Percentiles rank a stretch among this genome's conserved stretches.
phyloP scores from a whole-genome alignment of 2,329 filamentous ascomycete genomes.

The Ophiostoma populinum region DNA sequence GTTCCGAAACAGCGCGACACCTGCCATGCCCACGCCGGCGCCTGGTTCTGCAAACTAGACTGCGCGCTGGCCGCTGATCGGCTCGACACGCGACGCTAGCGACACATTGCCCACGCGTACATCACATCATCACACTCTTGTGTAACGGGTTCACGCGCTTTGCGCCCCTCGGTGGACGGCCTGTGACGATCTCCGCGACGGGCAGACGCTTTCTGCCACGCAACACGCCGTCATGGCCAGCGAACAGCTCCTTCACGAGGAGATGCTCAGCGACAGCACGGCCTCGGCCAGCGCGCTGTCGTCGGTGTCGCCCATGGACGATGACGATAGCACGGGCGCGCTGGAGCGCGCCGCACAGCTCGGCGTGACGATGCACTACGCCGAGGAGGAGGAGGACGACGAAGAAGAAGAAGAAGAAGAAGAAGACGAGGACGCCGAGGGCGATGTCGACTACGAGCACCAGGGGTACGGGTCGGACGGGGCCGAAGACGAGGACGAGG shows the following conservation, averaged over 20 bases:
- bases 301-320: conserved; percentile 11
- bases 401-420: conserved; percentile 17
- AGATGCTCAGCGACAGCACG: conserved; percentile 37
- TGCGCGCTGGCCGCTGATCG: conserved; percentile 1
- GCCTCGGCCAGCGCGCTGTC: conserved; percentile 23
- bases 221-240: conserved; percentile 23
- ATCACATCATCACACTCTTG: neutral
- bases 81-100: neutral
- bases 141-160: neutral
- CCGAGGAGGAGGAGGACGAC: conserved; percentile 18
- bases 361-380: conserved; percentile 15
- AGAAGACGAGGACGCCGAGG: conserved; percentile 15
- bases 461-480: no score
- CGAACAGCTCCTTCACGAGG: conserved; percentile 37
- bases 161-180: conserved; percentile 2
- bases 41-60: neutral
- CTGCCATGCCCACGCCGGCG: conserved; percentile 9
- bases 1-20: neutral
- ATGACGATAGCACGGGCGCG: conserved; percentile 18
- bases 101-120: neutral
- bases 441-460: no score
- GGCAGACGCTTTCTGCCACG: no score
- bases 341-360: conserved; percentile 12
- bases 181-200: no score
- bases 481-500: conserved; percentile 12